A percentile compares a stretch with the other conserved stretches of the same genome.
Conservation (phyloP, 2,329 filamentous ascomycete genomes). For the Hypoxylon sp. region DNA sequence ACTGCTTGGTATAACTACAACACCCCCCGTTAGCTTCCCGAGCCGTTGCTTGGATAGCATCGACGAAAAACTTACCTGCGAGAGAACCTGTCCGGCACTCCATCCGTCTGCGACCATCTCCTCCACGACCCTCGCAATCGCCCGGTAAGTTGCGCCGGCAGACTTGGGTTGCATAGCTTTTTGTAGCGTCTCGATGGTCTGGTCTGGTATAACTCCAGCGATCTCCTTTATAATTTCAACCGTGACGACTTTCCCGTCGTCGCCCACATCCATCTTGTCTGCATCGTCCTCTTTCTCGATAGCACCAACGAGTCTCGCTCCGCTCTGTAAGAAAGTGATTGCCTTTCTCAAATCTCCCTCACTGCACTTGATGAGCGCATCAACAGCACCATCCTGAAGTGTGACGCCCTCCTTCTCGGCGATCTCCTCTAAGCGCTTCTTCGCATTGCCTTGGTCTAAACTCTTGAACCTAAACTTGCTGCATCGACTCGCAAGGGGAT, state of each 20-base stretch:
- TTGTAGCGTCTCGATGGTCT: conserved; percentile 77
- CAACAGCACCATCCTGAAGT: conserved; percentile 82
- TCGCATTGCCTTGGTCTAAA: conserved; percentile 87
- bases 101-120: conserved; percentile 96
- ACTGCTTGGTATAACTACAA: conserved; percentile 82
- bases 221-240: conserved; percentile 91
- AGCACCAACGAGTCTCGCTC: conserved; percentile 86
- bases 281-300: conserved; percentile 60
- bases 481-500: conserved; percentile 92
- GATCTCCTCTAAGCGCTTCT: conserved; percentile 83
- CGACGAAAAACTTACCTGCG: conserved; percentile 69
- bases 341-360: conserved; percentile 96
- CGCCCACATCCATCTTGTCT: conserved; percentile 72
- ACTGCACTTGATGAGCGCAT: conserved; percentile 85
- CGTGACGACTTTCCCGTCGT: conserved; percentile 73
- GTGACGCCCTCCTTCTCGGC: conserved; percentile 81
- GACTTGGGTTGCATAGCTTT: conserved; percentile 80
- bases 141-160: conserved; percentile 74
- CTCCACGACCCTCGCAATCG: conserved; percentile 83
- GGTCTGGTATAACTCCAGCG: conserved; percentile 88
- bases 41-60: conserved; percentile 20
- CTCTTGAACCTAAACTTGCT: conserved; percentile 99
- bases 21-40: conserved; percentile 28
- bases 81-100: conserved; percentile 90
- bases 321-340: conserved; percentile 95